Evolutionary conservation across 2,329 filamentous ascomycete species (phyloP).

Genomic region (Moelleriella libera): DNA sequence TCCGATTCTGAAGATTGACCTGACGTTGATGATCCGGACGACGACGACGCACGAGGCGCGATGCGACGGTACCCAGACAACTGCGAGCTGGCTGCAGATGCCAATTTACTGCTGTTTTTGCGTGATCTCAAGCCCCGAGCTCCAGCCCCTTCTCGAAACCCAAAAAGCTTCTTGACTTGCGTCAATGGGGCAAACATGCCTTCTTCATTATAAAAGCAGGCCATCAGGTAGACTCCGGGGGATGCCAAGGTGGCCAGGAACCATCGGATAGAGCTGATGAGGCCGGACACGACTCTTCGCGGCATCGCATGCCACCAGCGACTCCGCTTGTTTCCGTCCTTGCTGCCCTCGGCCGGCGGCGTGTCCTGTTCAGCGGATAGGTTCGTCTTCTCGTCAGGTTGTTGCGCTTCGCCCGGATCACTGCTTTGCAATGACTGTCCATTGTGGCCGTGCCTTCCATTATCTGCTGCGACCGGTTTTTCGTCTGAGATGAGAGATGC

Average conservation of each 20-base stretch:
- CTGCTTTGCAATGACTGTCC: slow-evolving; percentile 22
- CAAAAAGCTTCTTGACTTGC: slow-evolving; percentile 54
- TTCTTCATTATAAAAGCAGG: slow-evolving; percentile 69
- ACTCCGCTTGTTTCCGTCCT: slow-evolving; percentile 21
- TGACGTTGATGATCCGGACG: slow-evolving; percentile 38
- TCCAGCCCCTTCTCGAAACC: slow-evolving; percentile 23
- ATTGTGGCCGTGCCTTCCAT: slow-evolving; percentile 18
- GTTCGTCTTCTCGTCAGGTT: slow-evolving; percentile 21
- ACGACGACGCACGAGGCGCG: slow-evolving; percentile 11
- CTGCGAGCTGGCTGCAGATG: slow-evolving; percentile 3
- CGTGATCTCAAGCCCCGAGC: slow-evolving; percentile 10
- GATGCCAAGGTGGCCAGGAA: slow-evolving; percentile 65
- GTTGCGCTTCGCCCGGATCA: slow-evolving; percentile 21
- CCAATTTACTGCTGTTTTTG: background rate
- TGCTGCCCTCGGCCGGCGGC: slow-evolving; percentile 35
- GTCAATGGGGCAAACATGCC: slow-evolving; percentile 67
- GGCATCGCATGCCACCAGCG: slow-evolving; percentile 44
- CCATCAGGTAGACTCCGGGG: slow-evolving; percentile 69
- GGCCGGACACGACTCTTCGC: slow-evolving; percentile 53
- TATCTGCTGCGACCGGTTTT: slow-evolving; percentile 17
- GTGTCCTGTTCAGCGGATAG: slow-evolving; percentile 43
- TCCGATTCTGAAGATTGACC: slow-evolving; percentile 61
- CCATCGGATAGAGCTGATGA: slow-evolving; percentile 66
- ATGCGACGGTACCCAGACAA: slow-evolving; percentile 14
- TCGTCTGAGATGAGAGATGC: slow-evolving; percentile 30